phyloP scores from a whole-genome alignment of 495 filamentous ascomycete species.

The Penicillium herquei region DNA sequence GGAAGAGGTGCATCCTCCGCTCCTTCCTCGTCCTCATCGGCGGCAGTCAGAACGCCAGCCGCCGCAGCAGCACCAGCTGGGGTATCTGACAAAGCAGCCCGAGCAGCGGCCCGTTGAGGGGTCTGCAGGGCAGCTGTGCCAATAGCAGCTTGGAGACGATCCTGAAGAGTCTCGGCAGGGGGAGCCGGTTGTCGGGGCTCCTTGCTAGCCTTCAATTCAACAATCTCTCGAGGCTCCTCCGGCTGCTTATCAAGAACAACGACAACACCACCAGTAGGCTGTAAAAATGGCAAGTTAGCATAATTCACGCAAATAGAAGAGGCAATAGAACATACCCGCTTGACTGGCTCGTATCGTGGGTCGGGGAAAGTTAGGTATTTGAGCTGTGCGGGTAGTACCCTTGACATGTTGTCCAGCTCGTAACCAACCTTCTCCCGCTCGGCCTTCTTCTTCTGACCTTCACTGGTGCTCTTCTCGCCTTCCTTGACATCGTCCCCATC shows the following conservation, averaged over 20 bases:
- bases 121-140: conserved; percentile 37
- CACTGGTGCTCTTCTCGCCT: conserved; percentile 59
- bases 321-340: conserved; percentile 64
- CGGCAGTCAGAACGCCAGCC: conserved; percentile 75
- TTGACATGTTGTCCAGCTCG: conserved; percentile 93
- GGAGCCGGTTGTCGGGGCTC: conserved; percentile 62
- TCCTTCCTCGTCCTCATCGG: conserved; percentile 82
- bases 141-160: conserved; percentile 43
- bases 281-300: conserved; percentile 42
- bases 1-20: conserved; percentile 79
- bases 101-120: conserved; percentile 39
- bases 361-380: conserved; percentile 90
- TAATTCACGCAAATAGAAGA: neutral
- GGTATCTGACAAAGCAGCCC: conserved; percentile 19
- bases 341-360: conserved; percentile 89
- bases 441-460: conserved; percentile 70
- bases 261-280: conserved; percentile 94
- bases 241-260: conserved; percentile 85
- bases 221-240: conserved; percentile 68
- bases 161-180: conserved; percentile 43
- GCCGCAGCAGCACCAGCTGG: conserved; percentile 65
- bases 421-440: conserved; percentile 98
- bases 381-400: conserved; percentile 88
- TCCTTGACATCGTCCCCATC: conserved; percentile 60
- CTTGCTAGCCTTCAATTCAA: conserved; percentile 87